These are phyloP conservation scores for Hemisphaericaspora nanyangensis DNA, from an alignment of 805 yeast genomes.

Conservation along the genomic window DNA sequence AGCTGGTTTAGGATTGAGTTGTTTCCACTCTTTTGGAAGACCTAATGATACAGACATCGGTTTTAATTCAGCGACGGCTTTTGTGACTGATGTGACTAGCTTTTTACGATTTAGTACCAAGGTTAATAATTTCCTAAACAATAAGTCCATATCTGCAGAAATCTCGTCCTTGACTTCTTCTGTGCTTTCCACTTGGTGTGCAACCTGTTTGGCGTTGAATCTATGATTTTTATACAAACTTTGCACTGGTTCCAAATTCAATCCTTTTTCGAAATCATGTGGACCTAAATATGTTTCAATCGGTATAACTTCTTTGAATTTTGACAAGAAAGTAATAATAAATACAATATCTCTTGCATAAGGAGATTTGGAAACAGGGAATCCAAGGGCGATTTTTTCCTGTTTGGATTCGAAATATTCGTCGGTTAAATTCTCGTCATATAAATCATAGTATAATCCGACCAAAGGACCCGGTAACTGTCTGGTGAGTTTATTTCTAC, in stretches of 20 bases:
- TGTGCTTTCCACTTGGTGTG: neutral
- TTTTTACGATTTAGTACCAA: conserved; percentile 36
- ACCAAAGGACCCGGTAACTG: conserved; percentile 40
- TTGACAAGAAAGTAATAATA: conserved; percentile 28
- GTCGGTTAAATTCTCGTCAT: conserved; percentile 33
- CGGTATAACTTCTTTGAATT: conserved; percentile 25
- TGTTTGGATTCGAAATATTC: conserved; percentile 11
- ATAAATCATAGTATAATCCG: conserved; percentile 29
- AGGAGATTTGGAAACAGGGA: conserved; percentile 19
- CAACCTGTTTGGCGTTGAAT: neutral
- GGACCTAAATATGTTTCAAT: conserved; percentile 26
- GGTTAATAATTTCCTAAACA: conserved; percentile 29
- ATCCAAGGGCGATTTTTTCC: conserved; percentile 35
- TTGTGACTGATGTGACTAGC: conserved; percentile 20
- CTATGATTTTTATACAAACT: neutral
- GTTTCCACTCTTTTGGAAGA: conserved; percentile 39
- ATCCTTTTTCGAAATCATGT: conserved; percentile 33
- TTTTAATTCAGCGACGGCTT: conserved; percentile 34
- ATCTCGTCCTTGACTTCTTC: conserved; percentile 11
- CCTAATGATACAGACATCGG: conserved; percentile 24
- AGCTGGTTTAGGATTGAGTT: conserved; percentile 6
- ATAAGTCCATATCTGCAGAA: conserved; percentile 27
- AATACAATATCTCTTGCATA: conserved; percentile 32
- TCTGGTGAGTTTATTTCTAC: conserved; percentile 25
- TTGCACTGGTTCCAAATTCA: conserved; percentile 18